Evolutionary conservation across 2,329 filamentous ascomycete genomes (phyloP).

Genomic region (Peltaster fructicola): DNA sequence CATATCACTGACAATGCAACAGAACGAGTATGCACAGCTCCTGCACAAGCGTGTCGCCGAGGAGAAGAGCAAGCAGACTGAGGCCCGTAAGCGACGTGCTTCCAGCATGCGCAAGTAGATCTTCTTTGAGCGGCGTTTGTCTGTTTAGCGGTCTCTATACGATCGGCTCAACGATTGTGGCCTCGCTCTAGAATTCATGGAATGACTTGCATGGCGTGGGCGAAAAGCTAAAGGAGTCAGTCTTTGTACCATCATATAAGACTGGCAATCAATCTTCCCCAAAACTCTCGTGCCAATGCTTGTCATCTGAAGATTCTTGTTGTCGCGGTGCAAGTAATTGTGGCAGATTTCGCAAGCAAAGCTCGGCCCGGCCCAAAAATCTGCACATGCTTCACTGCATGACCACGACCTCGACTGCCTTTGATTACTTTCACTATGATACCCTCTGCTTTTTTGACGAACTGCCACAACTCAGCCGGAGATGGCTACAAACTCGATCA

Average conservation of each 20-base stretch:
- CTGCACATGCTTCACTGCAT: too few relatives aligned
- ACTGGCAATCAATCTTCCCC: constrained; percentile 2
- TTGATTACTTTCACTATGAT: constrained; percentile 7
- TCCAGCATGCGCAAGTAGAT: constrained; percentile 76
- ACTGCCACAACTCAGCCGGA: constrained; percentile 2
- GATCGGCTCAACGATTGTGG: too few relatives aligned
- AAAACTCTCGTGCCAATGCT: constrained; percentile 1
- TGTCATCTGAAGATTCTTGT: constrained; percentile 3
- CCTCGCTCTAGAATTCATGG: too few relatives aligned
- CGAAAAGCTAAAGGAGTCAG: constrained; percentile 5
- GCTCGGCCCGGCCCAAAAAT: too few relatives aligned
- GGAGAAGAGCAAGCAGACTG: constrained; percentile 84
- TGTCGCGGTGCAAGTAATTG: too few relatives aligned
- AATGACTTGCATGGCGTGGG: constrained; percentile 1
- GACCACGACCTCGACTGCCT: too few relatives aligned
- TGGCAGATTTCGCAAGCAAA: too few relatives aligned
- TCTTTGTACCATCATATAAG: constrained; percentile 1
- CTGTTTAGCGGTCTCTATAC: too few relatives aligned
- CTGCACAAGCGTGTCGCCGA: constrained; percentile 94
- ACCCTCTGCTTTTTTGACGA: constrained; percentile 2
- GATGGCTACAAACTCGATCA: constrained; percentile 60
- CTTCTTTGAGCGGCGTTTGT: too few relatives aligned
- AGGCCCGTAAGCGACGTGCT: constrained; percentile 90
- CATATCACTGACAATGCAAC: constrained; percentile 20
- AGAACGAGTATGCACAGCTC: constrained; percentile 95